A percentile compares a stretch with the other conserved stretches of the same genome.
Conservation (phyloP, 2,329 filamentous ascomycete species). For the Thelonectria rubi region DNA sequence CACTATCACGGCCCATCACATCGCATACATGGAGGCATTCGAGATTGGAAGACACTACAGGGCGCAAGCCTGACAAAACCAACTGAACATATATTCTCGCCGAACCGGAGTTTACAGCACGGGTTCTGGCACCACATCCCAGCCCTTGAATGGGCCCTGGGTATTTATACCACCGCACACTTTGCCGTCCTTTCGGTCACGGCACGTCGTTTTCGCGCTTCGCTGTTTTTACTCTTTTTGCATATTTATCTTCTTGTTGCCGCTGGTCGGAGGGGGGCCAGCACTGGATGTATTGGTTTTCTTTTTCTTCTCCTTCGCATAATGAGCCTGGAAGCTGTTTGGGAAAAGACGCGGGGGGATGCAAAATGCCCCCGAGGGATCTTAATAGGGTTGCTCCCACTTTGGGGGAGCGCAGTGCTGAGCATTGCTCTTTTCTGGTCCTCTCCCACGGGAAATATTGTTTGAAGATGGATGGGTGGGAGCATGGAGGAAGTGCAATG, state of each 20-base stretch:
- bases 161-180: conserved; percentile 1
- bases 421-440: conserved; percentile 37
- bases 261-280: conserved; percentile 43
- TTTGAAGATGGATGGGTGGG: neutral
- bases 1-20: conserved; percentile 19
- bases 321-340: conserved; percentile 19
- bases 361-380: conserved; percentile 16
- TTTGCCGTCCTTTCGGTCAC: neutral
- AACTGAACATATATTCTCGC: conserved; percentile 8
- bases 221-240: conserved; percentile 31
- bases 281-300: conserved; percentile 44
- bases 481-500: conserved; percentile 31
- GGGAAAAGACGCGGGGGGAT: neutral
- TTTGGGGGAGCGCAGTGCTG: conserved; percentile 36
- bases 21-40: conserved; percentile 34
- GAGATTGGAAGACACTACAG: conserved; percentile 38
- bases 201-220: conserved; percentile 6
- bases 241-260: conserved; percentile 35
- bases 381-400: conserved; percentile 26
- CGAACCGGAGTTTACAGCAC: conserved; percentile 24
- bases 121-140: conserved; percentile 11
- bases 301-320: conserved; percentile 34
- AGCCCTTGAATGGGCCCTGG: conserved; percentile 10
- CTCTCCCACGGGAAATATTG: conserved; percentile 13
- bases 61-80: conserved; percentile 39